Evolutionary conservation across 2,329 filamentous ascomycete species (phyloP).

Genomic region (Alternaria metachromatica): DNA sequence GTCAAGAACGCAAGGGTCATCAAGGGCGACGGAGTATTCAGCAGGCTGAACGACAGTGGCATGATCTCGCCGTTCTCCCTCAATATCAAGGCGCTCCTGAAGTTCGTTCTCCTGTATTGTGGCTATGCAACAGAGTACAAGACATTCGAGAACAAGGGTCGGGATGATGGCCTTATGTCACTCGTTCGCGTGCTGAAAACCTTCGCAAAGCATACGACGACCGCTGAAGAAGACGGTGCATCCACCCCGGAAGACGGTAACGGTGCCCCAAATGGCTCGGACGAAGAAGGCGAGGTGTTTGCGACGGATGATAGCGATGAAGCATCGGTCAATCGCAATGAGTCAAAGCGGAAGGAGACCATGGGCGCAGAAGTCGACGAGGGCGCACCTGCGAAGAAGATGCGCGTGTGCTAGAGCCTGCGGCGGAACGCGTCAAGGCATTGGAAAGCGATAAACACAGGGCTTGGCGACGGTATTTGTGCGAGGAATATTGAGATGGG

Average conservation of each 20-base stretch:
- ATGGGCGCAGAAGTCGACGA: not conserved
- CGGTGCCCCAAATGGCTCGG: not conserved
- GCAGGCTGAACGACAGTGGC: not conserved
- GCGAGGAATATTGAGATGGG: too few species aligned
- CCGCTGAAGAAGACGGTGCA: not conserved
- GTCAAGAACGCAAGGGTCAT: not conserved
- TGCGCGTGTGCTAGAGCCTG: not conserved
- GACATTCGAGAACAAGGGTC: not conserved
- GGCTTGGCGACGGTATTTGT: too few species aligned
- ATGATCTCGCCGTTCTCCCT: not conserved
- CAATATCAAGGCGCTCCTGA: not conserved
- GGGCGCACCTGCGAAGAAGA: not conserved
- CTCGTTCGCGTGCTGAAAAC: not conserved
- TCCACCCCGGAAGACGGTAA: not conserved
- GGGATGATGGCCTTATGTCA: not conserved
- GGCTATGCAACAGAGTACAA: not conserved
- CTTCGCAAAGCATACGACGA: not conserved
- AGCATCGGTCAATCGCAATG: not conserved
- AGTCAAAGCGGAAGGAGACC: not conserved
- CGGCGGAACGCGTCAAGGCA: not conserved
- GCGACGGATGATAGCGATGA: not conserved
- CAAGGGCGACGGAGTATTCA: not conserved
- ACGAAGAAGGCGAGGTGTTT: rapidly evolving
- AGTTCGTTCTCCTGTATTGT: not conserved
- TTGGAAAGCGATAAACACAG: too few species aligned